Conservation (phyloP, 1,139 yeast genomes). For the Magnusiomyces fungicola region DNA sequence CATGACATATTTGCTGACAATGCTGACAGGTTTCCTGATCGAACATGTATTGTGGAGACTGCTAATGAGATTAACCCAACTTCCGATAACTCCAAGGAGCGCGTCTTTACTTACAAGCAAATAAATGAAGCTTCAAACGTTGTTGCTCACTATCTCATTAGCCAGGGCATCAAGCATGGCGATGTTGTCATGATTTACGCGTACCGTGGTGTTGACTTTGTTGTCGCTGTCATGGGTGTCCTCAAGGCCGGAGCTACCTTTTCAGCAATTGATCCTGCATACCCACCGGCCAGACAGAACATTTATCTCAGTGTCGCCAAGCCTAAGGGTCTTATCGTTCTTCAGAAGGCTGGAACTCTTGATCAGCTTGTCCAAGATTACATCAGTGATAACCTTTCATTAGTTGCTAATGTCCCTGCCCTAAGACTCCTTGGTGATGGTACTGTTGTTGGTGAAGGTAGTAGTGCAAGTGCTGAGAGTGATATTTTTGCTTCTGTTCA, state of each 20-base stretch:
- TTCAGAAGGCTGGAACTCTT: slow-evolving; percentile 81
- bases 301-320: slow-evolving; percentile 87
- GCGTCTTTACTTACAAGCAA: slow-evolving; percentile 74
- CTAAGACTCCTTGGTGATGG: slow-evolving; percentile 75
- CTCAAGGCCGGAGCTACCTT: slow-evolving; percentile 97
- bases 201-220: slow-evolving; percentile 91
- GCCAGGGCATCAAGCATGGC: slow-evolving; percentile 77
- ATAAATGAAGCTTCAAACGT: slow-evolving; percentile 91
- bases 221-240: slow-evolving; percentile 96
- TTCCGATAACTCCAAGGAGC: slow-evolving; percentile 47
- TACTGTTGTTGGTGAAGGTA: slow-evolving; percentile 52
- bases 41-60: slow-evolving; percentile 89
- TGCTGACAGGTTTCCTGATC: slow-evolving; percentile 74
- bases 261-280: slow-evolving; percentile 97
- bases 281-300: slow-evolving; percentile 96
- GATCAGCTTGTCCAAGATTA: slow-evolving; percentile 72
- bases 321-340: slow-evolving; percentile 83
- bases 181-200: slow-evolving; percentile 98
- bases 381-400: slow-evolving; percentile 60
- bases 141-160: slow-evolving; percentile 79
- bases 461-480: slow-evolving; percentile 19
- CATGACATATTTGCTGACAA: slow-evolving; percentile 89
- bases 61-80: slow-evolving; percentile 46
- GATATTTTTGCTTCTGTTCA: slow-evolving; percentile 50
- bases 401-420: slow-evolving; percentile 67